Percentiles rank a stretch among this genome's conserved stretches.
Conservation (phyloP, 225 moss, liverwort and hornwort genomes). For the Pseudoscleropodium purum region DNA sequence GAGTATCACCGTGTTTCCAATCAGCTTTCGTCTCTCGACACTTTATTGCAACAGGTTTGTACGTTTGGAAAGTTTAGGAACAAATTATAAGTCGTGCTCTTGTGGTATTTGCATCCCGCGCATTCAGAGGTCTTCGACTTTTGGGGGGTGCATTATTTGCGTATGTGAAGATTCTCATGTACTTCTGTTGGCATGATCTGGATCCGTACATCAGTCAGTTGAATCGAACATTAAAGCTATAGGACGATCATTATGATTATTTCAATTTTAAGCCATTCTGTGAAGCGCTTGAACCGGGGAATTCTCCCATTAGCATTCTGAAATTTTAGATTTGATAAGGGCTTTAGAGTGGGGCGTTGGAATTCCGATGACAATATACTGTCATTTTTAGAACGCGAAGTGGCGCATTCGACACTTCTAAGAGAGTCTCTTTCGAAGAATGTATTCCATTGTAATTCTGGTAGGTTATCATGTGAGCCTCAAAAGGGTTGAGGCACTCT, state of each 20-base stretch:
- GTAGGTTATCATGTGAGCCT: not conserved
- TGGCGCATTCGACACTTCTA: not conserved
- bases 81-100: not conserved
- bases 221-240: not conserved
- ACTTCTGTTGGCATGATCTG: not conserved
- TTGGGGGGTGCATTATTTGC: not conserved
- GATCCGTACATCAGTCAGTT: not conserved
- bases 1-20: constrained; percentile 95
- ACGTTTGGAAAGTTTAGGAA: not conserved
- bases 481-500: not conserved
- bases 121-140: not conserved
- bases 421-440: not conserved
- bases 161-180: not conserved
- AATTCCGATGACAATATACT: not conserved
- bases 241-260: not conserved
- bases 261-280: not conserved
- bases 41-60: constrained; percentile 83
- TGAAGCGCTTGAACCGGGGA: not conserved
- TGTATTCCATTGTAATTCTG: not conserved
- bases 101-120: not conserved
- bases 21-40: constrained; percentile 87
- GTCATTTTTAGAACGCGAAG: not conserved
- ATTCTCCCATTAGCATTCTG: not conserved
- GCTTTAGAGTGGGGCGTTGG: not conserved
- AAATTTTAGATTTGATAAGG: not conserved